These are phyloP conservation scores for Penicillium palitans DNA, from an alignment of 2,329 filamentous ascomycete genomes.

Conservation along the genomic window DNA sequence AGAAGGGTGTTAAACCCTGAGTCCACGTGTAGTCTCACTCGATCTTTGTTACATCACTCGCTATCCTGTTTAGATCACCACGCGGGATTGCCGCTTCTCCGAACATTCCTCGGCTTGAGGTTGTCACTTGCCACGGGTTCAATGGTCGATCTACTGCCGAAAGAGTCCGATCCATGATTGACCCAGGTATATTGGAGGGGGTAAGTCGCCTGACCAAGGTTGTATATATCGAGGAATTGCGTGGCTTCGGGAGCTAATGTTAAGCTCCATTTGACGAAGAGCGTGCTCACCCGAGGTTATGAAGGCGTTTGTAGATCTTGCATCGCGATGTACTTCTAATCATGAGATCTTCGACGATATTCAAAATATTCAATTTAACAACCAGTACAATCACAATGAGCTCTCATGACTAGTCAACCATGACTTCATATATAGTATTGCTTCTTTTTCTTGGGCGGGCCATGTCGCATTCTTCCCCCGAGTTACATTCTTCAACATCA, in stretches of 20 bases:
- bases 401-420: background rate
- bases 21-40: background rate
- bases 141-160: background rate
- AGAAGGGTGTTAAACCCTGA: background rate
- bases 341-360: background rate
- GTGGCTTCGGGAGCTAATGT: background rate
- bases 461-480: background rate
- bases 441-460: background rate
- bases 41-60: background rate
- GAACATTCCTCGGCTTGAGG: background rate
- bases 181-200: background rate
- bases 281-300: background rate
- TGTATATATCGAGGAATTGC: background rate
- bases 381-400: background rate
- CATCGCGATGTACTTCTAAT: background rate
- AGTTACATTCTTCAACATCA: slow-evolving; percentile 3
- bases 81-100: background rate
- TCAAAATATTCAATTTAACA: background rate
- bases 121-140: background rate
- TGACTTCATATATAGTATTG: background rate
- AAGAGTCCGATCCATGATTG: background rate
- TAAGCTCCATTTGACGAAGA: background rate
- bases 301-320: background rate
- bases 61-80: background rate
- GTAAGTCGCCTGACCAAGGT: background rate